Evolutionary conservation across 345 rosid species (phyloP).

Genomic region (Laguncularia racemosa): DNA sequence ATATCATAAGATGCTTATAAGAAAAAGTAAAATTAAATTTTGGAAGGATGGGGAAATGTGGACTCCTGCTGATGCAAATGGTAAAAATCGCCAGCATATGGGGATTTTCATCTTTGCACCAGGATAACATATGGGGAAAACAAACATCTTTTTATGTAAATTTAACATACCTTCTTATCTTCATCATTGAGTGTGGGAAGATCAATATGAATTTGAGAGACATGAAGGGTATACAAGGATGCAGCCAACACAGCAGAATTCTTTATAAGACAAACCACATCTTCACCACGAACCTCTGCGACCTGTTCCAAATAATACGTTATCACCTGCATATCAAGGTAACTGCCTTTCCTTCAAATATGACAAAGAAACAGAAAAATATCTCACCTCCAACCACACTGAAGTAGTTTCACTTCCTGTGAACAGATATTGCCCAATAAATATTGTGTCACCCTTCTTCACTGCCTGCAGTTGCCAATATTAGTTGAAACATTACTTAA

Average conservation of each 20-base stretch:
- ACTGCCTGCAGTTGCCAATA: constrained; percentile 43
- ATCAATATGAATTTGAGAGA: constrained; percentile 57
- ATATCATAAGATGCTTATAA: no score
- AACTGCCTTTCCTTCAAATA: not conserved
- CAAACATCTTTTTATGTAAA: not conserved
- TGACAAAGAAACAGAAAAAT: not conserved
- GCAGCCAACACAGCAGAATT: constrained; percentile 56
- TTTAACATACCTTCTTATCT: constrained; percentile 46
- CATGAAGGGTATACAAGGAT: constrained; percentile 53
- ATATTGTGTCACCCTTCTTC: constrained; percentile 60
- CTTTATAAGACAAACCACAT: constrained; percentile 60
- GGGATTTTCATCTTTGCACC: no score
- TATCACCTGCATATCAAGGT: not conserved
- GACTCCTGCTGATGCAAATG: no score
- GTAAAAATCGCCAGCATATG: no score
- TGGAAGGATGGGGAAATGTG: no score
- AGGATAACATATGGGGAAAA: no score
- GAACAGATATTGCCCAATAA: constrained; percentile 64
- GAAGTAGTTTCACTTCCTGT: constrained; percentile 71
- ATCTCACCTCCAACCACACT: constrained; percentile 62
- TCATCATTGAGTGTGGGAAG: constrained; percentile 53
- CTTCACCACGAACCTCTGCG: constrained; percentile 43
- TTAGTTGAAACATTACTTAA: constrained; percentile 1
- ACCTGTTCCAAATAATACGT: constrained; percentile 27
- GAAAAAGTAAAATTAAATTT: no score